phyloP scores from a whole-genome alignment of 2,329 filamentous ascomycete species.

The Phaeoacremonium minimum region DNA sequence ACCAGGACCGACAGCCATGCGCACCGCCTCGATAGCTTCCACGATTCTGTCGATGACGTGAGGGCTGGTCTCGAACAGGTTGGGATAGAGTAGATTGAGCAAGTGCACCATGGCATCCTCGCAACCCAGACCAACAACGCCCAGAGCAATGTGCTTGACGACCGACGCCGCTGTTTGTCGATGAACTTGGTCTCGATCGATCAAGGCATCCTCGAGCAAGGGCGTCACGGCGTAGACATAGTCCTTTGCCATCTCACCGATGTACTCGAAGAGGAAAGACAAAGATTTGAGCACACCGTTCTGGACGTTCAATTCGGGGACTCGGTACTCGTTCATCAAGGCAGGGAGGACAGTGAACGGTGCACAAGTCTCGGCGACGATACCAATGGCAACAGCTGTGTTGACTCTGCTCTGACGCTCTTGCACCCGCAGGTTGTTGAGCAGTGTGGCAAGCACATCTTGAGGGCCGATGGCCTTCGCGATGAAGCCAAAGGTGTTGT shows the following conservation, averaged over 20 bases:
- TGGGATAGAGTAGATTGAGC: constrained; percentile 92
- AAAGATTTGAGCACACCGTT: constrained; percentile 97
- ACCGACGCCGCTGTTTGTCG: constrained; percentile 93
- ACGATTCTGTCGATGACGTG: constrained; percentile 98
- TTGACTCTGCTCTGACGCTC: constrained; percentile 98
- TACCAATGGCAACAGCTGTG: constrained; percentile 96
- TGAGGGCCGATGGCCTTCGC: constrained; percentile 98
- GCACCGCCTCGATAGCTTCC: constrained; percentile 93
- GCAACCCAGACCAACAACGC: constrained; percentile 94
- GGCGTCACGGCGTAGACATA: constrained; percentile 98
- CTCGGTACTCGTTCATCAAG: constrained; percentile 98
- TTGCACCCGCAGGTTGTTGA: constrained; percentile 95
- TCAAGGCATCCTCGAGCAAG: constrained; percentile 91
- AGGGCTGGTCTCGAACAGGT: constrained; percentile 94
- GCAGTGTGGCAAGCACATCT: constrained; percentile 89
- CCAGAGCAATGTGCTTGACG: constrained; percentile 95
- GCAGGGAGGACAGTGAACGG: constrained; percentile 98
- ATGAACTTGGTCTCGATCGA: constrained; percentile 97
- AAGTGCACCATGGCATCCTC: constrained; percentile 98
- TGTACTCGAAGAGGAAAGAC: constrained; percentile 97
- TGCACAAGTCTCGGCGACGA: constrained; percentile 96
- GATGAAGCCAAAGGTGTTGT: constrained; percentile 99
- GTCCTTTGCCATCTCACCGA: constrained; percentile 99
- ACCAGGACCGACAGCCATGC: constrained; percentile 88
- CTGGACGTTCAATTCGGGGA: constrained; percentile 96